phyloP scores from a whole-genome alignment of 768 basidiomycete species.

The Suillus luteus region DNA sequence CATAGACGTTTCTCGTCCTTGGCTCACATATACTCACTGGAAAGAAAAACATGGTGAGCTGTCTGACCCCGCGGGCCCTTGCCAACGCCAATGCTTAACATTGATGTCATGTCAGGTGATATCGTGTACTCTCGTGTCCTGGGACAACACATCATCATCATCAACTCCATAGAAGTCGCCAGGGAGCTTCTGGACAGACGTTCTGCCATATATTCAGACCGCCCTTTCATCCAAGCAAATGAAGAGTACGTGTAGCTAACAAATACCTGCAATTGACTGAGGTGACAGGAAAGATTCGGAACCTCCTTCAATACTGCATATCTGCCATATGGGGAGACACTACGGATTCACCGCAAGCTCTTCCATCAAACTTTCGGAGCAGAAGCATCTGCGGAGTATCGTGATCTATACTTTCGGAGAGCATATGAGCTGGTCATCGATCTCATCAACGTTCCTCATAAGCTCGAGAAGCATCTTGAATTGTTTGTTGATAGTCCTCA shows the following conservation, averaged over 20 bases:
- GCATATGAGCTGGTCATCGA: constrained; percentile 13
- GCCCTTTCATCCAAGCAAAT: constrained; percentile 13
- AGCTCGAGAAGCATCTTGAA: constrained; percentile 12
- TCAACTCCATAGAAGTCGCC: constrained; percentile 18
- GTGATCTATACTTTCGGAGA: constrained; percentile 16
- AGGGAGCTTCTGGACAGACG: constrained; percentile 19
- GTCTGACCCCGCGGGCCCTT: constrained; percentile 1
- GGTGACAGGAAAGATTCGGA: constrained; percentile 18
- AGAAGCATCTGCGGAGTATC: constrained; percentile 10
- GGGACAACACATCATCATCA: constrained; percentile 15
- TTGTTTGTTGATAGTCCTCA: constrained; percentile 11
- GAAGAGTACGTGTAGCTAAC: constrained; percentile 12
- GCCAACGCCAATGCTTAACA: not conserved
- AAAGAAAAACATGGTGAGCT: constrained; percentile 15
- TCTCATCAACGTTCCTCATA: constrained; percentile 9
- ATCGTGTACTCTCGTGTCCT: constrained; percentile 18
- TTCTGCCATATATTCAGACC: constrained; percentile 21
- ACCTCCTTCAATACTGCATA: constrained; percentile 18
- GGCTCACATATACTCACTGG: constrained; percentile 20
- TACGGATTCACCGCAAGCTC: constrained; percentile 23
- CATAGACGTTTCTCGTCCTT: constrained; percentile 11
- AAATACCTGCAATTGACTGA: not conserved
- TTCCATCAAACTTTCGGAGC: constrained; percentile 22
- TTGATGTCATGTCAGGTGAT: constrained; percentile 9
- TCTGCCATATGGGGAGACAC: constrained; percentile 24